Evolutionary conservation across 495 filamentous ascomycete species (phyloP).

Genomic region (Neurospora hispaniola): DNA sequence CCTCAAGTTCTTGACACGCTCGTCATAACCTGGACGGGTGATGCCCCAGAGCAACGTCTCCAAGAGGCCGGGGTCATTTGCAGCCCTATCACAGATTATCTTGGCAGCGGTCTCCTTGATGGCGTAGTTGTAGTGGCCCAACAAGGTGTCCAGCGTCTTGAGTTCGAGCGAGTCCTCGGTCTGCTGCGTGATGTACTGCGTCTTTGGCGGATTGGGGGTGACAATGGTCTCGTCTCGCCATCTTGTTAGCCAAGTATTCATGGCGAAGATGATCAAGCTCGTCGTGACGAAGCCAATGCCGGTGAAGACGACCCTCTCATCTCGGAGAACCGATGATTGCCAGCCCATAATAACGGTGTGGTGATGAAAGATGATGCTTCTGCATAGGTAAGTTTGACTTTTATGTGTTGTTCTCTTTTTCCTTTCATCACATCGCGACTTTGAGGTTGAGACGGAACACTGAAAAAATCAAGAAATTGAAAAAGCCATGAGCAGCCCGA

Average conservation of each 20-base stretch:
- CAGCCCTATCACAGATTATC: slow-evolving; percentile 42
- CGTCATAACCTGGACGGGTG: slow-evolving; percentile 38
- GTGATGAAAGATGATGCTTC: not conserved
- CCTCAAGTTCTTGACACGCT: slow-evolving; percentile 37
- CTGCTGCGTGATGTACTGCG: slow-evolving; percentile 49
- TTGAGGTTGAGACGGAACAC: too few relatives aligned
- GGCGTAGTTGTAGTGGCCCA: slow-evolving; percentile 41
- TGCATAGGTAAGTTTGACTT: not conserved
- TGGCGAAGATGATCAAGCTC: slow-evolving; percentile 21
- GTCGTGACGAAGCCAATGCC: slow-evolving; percentile 29
- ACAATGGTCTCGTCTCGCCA: slow-evolving; percentile 39
- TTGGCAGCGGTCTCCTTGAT: slow-evolving; percentile 42
- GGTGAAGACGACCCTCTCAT: slow-evolving; percentile 34
- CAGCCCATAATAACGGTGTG: slow-evolving; percentile 19
- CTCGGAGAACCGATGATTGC: slow-evolving; percentile 21
- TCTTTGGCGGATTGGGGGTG: slow-evolving; percentile 38
- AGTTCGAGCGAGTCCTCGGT: slow-evolving; percentile 45
- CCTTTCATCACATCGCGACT: not conserved
- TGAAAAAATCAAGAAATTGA: too few relatives aligned
- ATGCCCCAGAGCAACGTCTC: slow-evolving; percentile 38
- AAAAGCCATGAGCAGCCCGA: not conserved
- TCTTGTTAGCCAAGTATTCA: slow-evolving; percentile 29
- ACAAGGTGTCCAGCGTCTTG: slow-evolving; percentile 38
- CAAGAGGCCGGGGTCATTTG: slow-evolving; percentile 33
- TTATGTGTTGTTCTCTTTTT: not conserved